phyloP scores from a whole-genome alignment of 805 yeast genomes.

The Debaryomyces tyrocola region DNA sequence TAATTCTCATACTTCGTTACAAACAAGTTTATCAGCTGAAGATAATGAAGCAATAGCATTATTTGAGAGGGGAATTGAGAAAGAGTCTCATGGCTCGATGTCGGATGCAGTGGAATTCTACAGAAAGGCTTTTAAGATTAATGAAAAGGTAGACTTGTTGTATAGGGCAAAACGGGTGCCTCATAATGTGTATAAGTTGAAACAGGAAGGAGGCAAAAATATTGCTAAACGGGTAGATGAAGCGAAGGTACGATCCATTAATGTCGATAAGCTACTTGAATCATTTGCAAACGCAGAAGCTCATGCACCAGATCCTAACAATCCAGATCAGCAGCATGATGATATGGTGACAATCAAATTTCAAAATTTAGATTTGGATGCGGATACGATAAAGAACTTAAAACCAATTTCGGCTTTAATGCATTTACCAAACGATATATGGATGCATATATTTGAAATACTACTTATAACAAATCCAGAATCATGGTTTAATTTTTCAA shows the following conservation, averaged over 20 bases:
- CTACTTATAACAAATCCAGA: constrained; percentile 53
- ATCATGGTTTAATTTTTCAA: constrained; percentile 62
- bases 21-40: constrained; percentile 3
- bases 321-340: constrained; percentile 10
- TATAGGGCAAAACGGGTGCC: constrained; percentile 60
- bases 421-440: constrained; percentile 54
- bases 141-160: constrained; percentile 60
- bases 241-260: constrained; percentile 33
- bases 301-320: constrained; percentile 20
- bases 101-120: constrained; percentile 79
- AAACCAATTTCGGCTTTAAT: constrained; percentile 37
- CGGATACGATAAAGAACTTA: constrained; percentile 12
- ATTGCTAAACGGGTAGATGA: constrained; percentile 34
- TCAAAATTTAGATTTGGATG: constrained; percentile 22
- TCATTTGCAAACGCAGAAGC: constrained; percentile 34
- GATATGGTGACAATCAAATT: constrained; percentile 24
- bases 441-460: constrained; percentile 49
- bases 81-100: constrained; percentile 72
- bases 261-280: constrained; percentile 41
- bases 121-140: constrained; percentile 65
- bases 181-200: constrained; percentile 30
- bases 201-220: constrained; percentile 28
- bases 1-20: neutral
- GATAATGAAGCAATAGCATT: constrained; percentile 53
- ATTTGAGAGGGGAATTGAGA: constrained; percentile 69